Base-by-base conservation (phyloP, 2,329 filamentous ascomycete species). In the Colletotrichum sp. region DNA sequence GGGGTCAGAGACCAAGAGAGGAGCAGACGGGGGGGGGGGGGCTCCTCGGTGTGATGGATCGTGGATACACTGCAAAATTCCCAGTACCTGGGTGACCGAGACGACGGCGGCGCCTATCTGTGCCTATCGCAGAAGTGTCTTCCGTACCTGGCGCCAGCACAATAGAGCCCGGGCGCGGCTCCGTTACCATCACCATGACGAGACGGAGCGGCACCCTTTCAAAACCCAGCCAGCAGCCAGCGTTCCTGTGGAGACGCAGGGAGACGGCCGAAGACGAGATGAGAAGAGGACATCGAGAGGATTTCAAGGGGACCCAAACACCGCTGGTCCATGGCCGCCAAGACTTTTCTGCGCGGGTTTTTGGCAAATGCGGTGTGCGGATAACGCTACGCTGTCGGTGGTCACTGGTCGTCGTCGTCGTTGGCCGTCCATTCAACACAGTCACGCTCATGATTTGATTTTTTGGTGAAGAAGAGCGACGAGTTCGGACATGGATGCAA, bases 341-440 rank as follows among this genome's bases (percentile, higher is more conserved):
- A 75, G 73, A 59, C 39, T 34, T 48, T 48, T 48, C 43, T 64
- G 64, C 30, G 63, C 57, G n/a, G 64, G 69, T 68, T 73, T 75
- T 68, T 48, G 18, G 64, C 70, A 73, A 63, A 57, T 73, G 73
- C 70, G 73, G 73, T 72, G 69, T 72, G 64, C 63, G 43, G 63
- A 72, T 60, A 59, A 61, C 52, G 55, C 67, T 48, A 15, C 65
- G 26, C 12, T 39, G 43, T 4, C 43, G 9, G n/a, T 48, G 43
- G 43, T 48, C 4, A 36, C 60, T 43, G 39, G 39, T 43, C 36
- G 36, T 39, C 18, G 8, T 67, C 65, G 65, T 32, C 63, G 36
- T 66, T 39, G 30, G 32, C 13, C 28, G 32, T 64, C 61, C 32
- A 39, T 43, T 34, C 2, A 32, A 30, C 43, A 13, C n/a, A 18